Evolutionary conservation across 352 stramenopile species (phyloP), one percentile per base, ranked within the genome.

Genomic region (Phytopythium cucurbitacearum): DNA sequence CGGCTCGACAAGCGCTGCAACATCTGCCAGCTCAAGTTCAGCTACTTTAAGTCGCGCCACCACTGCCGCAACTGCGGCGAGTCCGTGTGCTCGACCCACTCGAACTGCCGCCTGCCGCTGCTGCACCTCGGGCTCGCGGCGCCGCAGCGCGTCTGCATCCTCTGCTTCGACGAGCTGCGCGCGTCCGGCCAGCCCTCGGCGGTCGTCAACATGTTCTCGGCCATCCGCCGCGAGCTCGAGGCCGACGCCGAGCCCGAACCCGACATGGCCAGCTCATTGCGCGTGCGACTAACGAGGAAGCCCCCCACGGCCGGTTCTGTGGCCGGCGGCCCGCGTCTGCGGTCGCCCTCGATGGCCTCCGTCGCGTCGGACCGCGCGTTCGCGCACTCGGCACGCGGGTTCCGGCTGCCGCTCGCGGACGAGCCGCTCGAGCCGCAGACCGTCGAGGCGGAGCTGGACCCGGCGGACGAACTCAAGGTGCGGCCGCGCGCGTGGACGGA

Each of bases 1-100:
- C 66, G 76, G 33, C 60, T 89, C 44, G 77, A 87, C 49, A 87
- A 80, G 51, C 68, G 73, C 15, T 96, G 87, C 65, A 84, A 89
- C 53, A 83, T 91, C 42, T 96, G 87, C 55, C 69, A 86, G 53
- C 61, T 82, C 41, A 91, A 89, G 60, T 96, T 96, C 59, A 91
- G 64, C 37, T 86, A 96, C 67, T 83, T 96, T 36, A 88, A 85
- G 65, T 77, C 74, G 40, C 78, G 85, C 7, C 87, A 96, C 60
- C 87, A 96, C 63, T 96, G 87, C 61, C 81, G 87, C 58, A 90
- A 86, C 59, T 96, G 87, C 59, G 87, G 87, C 10, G 62, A 88
- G 49, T 91, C 88, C 2, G 86, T 95, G 10, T 96, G 87, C 67
- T 80, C 65, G 34, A 87, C 75, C 28, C 88, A 94, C 64, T 92